phyloP scores from a whole-genome alignment of 75 land plant genomes.

The Cupressus sempervirens region DNA sequence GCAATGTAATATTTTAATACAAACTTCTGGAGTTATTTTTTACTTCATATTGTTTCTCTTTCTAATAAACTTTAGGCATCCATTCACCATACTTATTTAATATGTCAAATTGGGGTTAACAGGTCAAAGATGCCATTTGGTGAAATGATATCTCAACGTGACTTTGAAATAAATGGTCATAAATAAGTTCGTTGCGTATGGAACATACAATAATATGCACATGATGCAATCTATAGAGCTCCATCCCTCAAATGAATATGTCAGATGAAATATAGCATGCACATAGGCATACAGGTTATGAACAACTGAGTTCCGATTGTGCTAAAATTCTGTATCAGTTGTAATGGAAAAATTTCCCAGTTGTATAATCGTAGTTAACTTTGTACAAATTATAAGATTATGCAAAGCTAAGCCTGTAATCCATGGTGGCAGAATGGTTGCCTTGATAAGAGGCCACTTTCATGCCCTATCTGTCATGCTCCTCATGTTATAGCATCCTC shows the following conservation, averaged over 20 bases:
- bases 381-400: background rate
- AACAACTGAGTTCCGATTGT: background rate
- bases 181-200: background rate
- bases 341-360: background rate
- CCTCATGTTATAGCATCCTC: background rate
- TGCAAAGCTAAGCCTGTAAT: background rate
- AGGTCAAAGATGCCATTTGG: background rate
- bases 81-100: background rate
- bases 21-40: no score
- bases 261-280: background rate
- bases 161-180: background rate
- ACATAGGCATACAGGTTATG: background rate
- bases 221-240: background rate
- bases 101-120: background rate
- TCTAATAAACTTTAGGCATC: background rate
- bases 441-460: background rate
- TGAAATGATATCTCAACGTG: background rate
- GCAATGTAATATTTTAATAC: no score
- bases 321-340: background rate
- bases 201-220: background rate
- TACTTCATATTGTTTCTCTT: background rate
- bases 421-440: background rate
- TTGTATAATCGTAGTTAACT: background rate
- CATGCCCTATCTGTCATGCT: background rate
- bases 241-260: background rate